Base-by-base conservation (phyloP, 2,329 filamentous ascomycete genomes). In the Xylaria sp. region DNA sequence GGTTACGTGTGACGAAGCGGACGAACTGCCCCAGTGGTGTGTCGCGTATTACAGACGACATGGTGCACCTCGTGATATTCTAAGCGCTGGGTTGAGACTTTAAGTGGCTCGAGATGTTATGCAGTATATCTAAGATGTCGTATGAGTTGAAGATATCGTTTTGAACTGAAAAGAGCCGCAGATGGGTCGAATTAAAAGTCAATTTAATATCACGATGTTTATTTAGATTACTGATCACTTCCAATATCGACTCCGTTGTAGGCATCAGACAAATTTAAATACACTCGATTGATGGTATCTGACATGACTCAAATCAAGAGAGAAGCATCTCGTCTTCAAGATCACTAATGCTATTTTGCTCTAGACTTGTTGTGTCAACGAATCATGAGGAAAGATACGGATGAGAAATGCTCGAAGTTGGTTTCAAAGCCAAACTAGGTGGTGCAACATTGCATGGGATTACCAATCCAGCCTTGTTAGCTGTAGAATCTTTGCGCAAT, bases 21-120 rank as follows among this genome's bases (percentile, higher is more conserved):
- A 79, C 65, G 31, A 75, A 47, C 10, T 72, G 71, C 39, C 77
- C 77, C 27, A 77, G 42, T 22, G 74, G 71, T 45, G 75, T 70
- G 44, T 75, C 74, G 45, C 72, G 69, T 56, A 75, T 63, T 25
- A 73, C 25, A 22, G 55, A 61, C 33, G 44, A 45, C 42, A 61
- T 65, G 44, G 42, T 49, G n/a, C 22, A 17, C 7, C 39, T 31
- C 20, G 53, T 25, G 15, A 55, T 50, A 15, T 42, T 4, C 9
- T 13, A 33, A 22, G 10, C 17, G 15, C 25, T 9, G 27, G 20
- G 17, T 13, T 36, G 42, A 13, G 17, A 15, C 29, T 10, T 5
- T 25, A 9, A 5, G 7, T 5, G 9, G 9, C 33, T 27, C 7
- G 7, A 47, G 33, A 29, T 2, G 15, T 36, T 5, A 2, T 22